Evolutionary conservation across 2,329 filamentous ascomycete genomes (phyloP), one percentile per base, ranked within the genome.

Genomic region (Magnaporthiopsis incrustans): DNA sequence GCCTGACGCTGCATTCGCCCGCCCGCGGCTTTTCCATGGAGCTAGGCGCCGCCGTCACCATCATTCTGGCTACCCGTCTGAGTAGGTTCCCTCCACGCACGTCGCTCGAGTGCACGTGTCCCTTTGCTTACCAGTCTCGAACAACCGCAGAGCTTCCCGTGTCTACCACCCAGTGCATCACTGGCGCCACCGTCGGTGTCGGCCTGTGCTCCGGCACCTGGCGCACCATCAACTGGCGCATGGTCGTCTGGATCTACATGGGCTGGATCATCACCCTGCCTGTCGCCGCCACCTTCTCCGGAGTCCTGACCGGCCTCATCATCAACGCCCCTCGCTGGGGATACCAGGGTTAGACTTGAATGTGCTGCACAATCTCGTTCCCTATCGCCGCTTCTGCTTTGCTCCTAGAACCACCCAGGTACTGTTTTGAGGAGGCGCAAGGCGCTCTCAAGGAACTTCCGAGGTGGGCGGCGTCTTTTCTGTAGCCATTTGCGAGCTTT

Each of bases 141-240:
- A 14, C 50, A 64, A 50, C 33, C 35, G 33, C 69, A 78, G 78
- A 81, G 63, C 81, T 89, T 2, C 86, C 86, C 2, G 80, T 89
- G 38, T 87, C 85, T 2, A 89, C 86, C 1, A 87, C 85, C 0
- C 85, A 87, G 75, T 88, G 85, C 72, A 86, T 86, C 69, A 85
- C 81, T 57, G 85, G 85, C 60, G 81, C 84, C 57, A 86, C 84
- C 26, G 84, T 87, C 59, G 85, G 85, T 66, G 85, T 87, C 61
- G 85, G 84, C 65, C 79, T 87, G 25, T 86, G 83, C 74, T 85
- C 83, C 60, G 84, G 84, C 32, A 80, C 80, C 59, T 81, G 79
- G 77, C 78, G 80, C 60, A 81, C 83, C 33, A 83, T 87, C 69
- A 88, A 87, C 76, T 88, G 83, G 82, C 80, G 83, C 66, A 85